These are phyloP conservation scores for Brassica balearica DNA, from an alignment of 441 rosid species.

Conservation along the genomic window DNA sequence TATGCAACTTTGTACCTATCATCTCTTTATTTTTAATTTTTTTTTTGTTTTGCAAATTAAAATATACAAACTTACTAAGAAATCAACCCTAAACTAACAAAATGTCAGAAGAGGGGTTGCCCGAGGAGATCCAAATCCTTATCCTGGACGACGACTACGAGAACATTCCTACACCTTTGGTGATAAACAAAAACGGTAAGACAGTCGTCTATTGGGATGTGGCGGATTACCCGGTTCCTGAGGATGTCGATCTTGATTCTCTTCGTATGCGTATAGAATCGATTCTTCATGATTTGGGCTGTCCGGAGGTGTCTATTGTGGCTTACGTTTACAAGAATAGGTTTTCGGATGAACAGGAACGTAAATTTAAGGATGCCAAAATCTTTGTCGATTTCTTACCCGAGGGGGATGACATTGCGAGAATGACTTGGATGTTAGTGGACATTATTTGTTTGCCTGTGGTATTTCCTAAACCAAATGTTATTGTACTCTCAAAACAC, in stretches of 20 bases:
- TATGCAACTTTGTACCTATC: too few species aligned
- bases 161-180: too few species aligned
- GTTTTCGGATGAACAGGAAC: neutral
- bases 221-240: neutral
- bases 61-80: too few species aligned
- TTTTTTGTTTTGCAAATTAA: too few species aligned
- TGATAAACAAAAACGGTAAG: neutral
- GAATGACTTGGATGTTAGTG: neutral
- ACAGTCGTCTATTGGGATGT: neutral
- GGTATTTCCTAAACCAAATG: neutral
- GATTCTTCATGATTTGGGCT: neutral
- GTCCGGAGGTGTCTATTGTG: neutral
- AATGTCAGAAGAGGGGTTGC: too few species aligned
- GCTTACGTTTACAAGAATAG: neutral
- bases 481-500: neutral
- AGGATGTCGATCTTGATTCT: neutral
- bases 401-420: neutral
- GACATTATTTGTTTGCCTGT: neutral
- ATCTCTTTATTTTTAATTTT: too few species aligned
- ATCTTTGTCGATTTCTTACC: neutral
- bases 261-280: neutral
- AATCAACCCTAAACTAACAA: too few species aligned
- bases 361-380: neutral
- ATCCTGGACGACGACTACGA: too few species aligned
- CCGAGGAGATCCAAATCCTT: too few species aligned